Evolutionary conservation across 1,284 basidiomycete species (phyloP).

Genomic region (Coniferiporia weirii): DNA sequence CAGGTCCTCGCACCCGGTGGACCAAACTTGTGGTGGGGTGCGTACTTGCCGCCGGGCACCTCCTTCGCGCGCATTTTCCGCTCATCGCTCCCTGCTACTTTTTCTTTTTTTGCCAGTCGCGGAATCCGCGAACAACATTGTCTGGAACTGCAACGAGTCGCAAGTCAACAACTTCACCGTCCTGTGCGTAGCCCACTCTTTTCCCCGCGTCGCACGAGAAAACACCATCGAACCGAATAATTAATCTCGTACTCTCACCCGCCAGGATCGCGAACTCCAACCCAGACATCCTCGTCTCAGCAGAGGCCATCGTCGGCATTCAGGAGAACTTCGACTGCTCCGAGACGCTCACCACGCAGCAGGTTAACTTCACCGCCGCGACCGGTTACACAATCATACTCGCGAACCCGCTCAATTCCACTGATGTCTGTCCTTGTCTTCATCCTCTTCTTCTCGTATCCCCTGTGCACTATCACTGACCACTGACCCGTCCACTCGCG

Average conservation of each 20-base stretch:
- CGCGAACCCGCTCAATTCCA: constrained; percentile 51
- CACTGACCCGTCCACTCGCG: not conserved
- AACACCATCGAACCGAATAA: not conserved
- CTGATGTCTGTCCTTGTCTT: constrained; percentile 38
- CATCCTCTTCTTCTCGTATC: constrained; percentile 7
- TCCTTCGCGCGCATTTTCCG: not conserved
- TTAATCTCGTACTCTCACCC: not conserved
- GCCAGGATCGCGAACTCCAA: constrained; percentile 39
- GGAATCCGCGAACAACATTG: constrained; percentile 33
- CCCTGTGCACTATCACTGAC: not conserved
- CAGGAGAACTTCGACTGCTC: constrained; percentile 59
- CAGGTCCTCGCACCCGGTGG: constrained; percentile 34
- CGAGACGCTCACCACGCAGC: constrained; percentile 43
- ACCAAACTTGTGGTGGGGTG: constrained; percentile 43
- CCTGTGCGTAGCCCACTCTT: constrained; percentile 30
- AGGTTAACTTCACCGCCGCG: constrained; percentile 37
- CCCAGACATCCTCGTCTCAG: constrained; percentile 27
- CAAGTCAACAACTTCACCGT: constrained; percentile 35
- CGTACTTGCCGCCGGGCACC: constrained; percentile 24
- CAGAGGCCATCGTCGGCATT: constrained; percentile 42
- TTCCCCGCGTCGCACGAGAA: not conserved
- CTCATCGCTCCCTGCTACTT: not conserved
- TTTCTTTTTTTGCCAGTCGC: constrained; percentile 25
- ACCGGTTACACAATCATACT: constrained; percentile 54
- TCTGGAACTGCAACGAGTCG: constrained; percentile 37